Evolutionary conservation across 257 asterid genomes (phyloP), one percentile per base, ranked within the genome.

Genomic region (Dorcoceras hygrometricum): DNA sequence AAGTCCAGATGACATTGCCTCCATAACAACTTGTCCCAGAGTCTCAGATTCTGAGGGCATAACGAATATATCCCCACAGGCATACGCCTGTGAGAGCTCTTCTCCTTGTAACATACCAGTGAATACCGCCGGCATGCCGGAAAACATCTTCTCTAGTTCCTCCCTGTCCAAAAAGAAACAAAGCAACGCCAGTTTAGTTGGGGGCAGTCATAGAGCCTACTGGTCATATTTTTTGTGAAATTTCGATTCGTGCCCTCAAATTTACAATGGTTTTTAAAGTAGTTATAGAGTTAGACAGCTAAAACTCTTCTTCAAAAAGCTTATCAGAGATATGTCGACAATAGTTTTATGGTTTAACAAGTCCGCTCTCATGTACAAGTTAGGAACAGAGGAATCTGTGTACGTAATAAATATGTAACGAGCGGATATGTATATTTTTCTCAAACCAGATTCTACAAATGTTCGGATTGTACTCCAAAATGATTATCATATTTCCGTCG

Each of bases 41-140:
- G 98, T 92, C 78, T 89, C 98, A 1, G 98, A 92, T 71, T 92
- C 98, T 22, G 98, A 92, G 54, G 98, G 98, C 95, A 83, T 92
- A 12, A 90, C 59, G 22, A 92, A 92, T 26, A 89, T 86, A 56
- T 92, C 98, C 10, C 98, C 97, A 25, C 98, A 86, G 51, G 98
- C 97, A 18, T 89, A 92, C 16, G 98, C 98, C 70, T 87, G 90
- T 23, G 98, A 92, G 14, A 92, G 97, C 81, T 92, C 98, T 66
- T 92, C 98, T 0, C 98, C 97, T 29, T 78, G 93, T 62, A 92
- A 71, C 87, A 81, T 89, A 16, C 98, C 98, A 2, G 88, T 92
- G 70, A 92, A 92, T 51, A 89, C 93, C 12, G 89, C 98, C 3
- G 95, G 94, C 96, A 83, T 78, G 70, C 88, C 91, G 0, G 73